Evolutionary conservation across 768 basidiomycete genomes (phyloP), one percentile per base, ranked within the genome.

Genomic region (Trametes sanguinea): DNA sequence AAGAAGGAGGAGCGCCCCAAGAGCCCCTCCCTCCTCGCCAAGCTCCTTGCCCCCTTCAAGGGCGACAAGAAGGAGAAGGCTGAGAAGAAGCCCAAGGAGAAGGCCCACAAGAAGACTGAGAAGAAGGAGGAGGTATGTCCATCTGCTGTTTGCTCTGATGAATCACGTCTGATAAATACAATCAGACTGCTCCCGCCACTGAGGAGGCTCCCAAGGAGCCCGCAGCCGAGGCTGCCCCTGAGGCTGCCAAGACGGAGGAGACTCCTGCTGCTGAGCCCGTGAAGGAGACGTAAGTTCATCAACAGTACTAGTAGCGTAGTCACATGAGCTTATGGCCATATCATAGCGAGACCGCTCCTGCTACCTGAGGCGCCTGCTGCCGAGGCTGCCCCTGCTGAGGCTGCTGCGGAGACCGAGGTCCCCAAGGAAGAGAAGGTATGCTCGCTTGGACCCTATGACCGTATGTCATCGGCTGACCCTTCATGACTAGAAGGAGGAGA

Each of bases 1-100:
- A 87, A 88, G 84, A 92, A 91, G 80, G 87, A 92, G 67, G 87
- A 90, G 42, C 82, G 83, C 67, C 89, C 90, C 69, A 90, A 87
- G 85, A 92, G 90, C 77, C 90, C 91, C 16, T 77, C 84, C 54
- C 71, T 94, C 67, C 81, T 95, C 60, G 73, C 85, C 68, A 94
- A 89, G 77, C 77, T 95, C 64, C 86, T 95, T 61, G 86, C 86
- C 32, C 83, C 89, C 44, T 87, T 94, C 83, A 92, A 90, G 79
- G 63, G 30, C 51, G 74, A 74, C 45, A 70, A 72, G 54, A 80
- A 77, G 75, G 73, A 72, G 64, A 81, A 80, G 73, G 78, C 75
- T 57, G 85, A 87, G 67, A 90, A 82, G 77, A 81, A 76, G 65
- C 81, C 79, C 70, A 84, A 87, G 81, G 85, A 86, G 76, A 86